These are phyloP conservation scores for Thelonectria discophora DNA, from an alignment of 2,329 filamentous ascomycete species.

Conservation along the genomic window DNA sequence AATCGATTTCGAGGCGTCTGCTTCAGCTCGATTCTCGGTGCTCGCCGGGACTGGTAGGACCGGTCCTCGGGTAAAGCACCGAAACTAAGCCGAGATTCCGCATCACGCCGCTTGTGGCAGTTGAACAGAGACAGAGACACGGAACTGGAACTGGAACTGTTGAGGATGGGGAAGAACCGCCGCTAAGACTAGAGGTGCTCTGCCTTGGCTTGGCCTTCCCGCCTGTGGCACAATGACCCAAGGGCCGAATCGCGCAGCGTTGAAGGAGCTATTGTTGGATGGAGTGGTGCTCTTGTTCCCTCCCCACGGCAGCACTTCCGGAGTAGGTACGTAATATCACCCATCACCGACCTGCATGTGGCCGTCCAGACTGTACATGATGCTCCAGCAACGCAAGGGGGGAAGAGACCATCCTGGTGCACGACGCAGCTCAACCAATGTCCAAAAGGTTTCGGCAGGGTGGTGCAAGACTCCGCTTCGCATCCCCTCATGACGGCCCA, in stretches of 20 bases:
- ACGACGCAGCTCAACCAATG: conserved; percentile 9
- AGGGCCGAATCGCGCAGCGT: neutral
- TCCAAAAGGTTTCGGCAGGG: neutral
- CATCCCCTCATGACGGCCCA: neutral
- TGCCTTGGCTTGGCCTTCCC: conserved; percentile 17
- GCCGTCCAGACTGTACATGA: conserved; percentile 2
- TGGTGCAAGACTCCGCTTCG: conserved; percentile 19
- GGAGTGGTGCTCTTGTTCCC: neutral
- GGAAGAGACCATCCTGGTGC: conserved; percentile 6
- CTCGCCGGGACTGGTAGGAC: neutral
- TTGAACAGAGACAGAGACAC: neutral
- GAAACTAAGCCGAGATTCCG: neutral
- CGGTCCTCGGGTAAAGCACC: neutral
- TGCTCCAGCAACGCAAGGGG: neutral
- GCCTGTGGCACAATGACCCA: conserved; percentile 9
- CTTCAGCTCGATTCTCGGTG: neutral
- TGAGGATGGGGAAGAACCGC: neutral
- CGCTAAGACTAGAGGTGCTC: neutral
- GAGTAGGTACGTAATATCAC: conserved; percentile 11
- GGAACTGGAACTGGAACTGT: neutral
- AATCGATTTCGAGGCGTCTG: too few relatives aligned
- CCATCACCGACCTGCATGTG: conserved; percentile 18
- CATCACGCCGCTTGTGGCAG: neutral
- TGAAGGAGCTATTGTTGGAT: conserved; percentile 1
- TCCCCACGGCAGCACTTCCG: neutral